phyloP scores from a whole-genome alignment of 495 filamentous ascomycete species.

The Lasiosphaeria miniovina region DNA sequence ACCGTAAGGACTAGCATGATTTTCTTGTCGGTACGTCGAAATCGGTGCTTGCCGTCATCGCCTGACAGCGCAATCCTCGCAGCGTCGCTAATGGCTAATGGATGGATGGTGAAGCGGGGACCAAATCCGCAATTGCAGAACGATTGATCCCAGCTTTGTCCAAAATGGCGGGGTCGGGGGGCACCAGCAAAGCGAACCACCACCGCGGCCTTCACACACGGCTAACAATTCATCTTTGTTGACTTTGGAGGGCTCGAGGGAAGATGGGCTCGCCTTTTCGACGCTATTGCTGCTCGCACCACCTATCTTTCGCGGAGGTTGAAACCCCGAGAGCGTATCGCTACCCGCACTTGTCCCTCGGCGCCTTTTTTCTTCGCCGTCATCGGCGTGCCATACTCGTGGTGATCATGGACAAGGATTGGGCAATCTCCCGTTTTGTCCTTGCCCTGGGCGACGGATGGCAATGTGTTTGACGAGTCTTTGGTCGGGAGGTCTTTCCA shows the following conservation, averaged over 20 bases:
- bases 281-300: no score
- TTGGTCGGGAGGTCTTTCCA: not conserved
- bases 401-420: not conserved
- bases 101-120: not conserved
- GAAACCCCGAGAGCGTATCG: no score
- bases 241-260: no score
- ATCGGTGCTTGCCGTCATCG: not conserved
- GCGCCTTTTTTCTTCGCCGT: not conserved
- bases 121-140: not conserved
- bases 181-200: not conserved
- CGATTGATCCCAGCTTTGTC: not conserved
- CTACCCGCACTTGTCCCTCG: no score
- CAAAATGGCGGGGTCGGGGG: not conserved
- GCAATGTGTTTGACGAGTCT: not conserved
- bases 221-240: no score
- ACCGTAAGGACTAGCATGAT: not conserved
- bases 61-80: not conserved
- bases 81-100: not conserved
- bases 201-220: no score
- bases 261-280: no score
- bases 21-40: slow-evolving; percentile 5
- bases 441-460: not conserved
- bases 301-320: no score
- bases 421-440: not conserved
- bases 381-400: not conserved